Base-by-base conservation (phyloP, 306 rosid species). In the Quercus wislizeni region DNA sequence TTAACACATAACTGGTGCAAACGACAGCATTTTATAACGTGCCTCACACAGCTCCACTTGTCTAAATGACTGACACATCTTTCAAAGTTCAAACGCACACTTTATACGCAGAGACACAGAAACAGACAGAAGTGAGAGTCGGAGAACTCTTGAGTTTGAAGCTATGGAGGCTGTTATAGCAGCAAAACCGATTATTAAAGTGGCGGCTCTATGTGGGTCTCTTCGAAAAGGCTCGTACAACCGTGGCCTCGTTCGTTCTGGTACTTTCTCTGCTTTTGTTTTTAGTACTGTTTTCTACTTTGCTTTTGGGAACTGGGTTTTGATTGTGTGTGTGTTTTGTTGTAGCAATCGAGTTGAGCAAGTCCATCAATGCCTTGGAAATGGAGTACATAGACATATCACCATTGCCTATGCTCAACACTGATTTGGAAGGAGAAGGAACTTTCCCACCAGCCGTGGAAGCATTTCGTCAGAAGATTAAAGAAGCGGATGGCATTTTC, bases 311-410 rank as follows among this genome's bases (percentile, higher is more conserved):
- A 7, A 13, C 2, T 38, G 52, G 31, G 57, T 76, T 76, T 59
- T 72, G 68, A 55, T 12, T 30, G 57, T 31, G 57, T 15, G 56
- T 54, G 27, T 20, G 17, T 1, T 2, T 9, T 5, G n/a, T 49
- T 35, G 15, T 17, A 93, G 98, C 98, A 28, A 86, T 85, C 64
- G 86, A 93, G 57, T n/a, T 90, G 3, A 83, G 85, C 56, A 86
- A 91, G 52, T 78, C 74, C 1, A 74, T 90, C 63, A 52, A 81
- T 17, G 98, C 92, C 6, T 8, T 91, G 15, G 77, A 91, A 6
- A 84, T 93, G 11, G 93, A 91, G 56, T 85, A 85, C 81, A 11
- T 91, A n/a, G 97, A 91, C 58, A 90, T 93, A 51, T 75, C 93
- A 4, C 71, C 74, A 0, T 71, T 91, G 75, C 98, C 98, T 1